These are phyloP conservation scores for Sechiopsis laciniata DNA, from an alignment of 306 rosid genomes.

Conservation along the genomic window DNA sequence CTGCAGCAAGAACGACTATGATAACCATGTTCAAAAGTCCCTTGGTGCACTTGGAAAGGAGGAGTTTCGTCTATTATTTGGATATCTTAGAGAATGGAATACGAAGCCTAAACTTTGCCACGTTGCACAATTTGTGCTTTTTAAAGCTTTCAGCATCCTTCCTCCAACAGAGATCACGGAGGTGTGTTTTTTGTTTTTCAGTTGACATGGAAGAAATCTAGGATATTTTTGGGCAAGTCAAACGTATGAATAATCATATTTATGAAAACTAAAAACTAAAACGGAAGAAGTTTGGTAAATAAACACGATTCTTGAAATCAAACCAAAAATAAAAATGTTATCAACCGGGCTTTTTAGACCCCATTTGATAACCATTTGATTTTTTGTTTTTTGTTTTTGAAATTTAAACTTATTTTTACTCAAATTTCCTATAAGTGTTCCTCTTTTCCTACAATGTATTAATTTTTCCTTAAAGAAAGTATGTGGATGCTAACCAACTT, in stretches of 20 bases:
- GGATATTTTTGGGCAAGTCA: background rate
- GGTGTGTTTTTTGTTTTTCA: slow-evolving; percentile 30
- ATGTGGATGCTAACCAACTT: too few relatives aligned
- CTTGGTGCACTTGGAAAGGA: slow-evolving; percentile 49
- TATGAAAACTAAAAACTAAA: background rate
- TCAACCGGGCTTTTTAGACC: background rate
- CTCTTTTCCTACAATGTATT: too few relatives aligned
- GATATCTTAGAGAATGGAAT: slow-evolving; percentile 83
- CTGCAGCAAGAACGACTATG: slow-evolving; percentile 60
- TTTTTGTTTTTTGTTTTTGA: too few relatives aligned
- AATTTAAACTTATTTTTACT: too few relatives aligned
- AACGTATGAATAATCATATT: too few relatives aligned
- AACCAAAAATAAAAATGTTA: background rate
- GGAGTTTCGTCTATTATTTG: slow-evolving; percentile 55
- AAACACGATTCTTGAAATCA: background rate
- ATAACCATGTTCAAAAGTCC: slow-evolving; percentile 50
- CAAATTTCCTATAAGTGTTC: too few relatives aligned
- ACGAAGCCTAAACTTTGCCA: slow-evolving; percentile 81
- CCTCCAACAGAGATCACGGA: slow-evolving; percentile 63
- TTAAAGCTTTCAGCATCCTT: slow-evolving; percentile 59
- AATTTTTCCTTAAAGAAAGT: too few relatives aligned
- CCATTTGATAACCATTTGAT: too few relatives aligned
- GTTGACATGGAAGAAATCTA: background rate
- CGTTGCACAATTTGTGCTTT: slow-evolving; percentile 77
- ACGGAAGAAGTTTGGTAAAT: background rate